Evolutionary conservation across 1,139 yeast species (phyloP).

Genomic region (Suhomyces yuchorum): DNA sequence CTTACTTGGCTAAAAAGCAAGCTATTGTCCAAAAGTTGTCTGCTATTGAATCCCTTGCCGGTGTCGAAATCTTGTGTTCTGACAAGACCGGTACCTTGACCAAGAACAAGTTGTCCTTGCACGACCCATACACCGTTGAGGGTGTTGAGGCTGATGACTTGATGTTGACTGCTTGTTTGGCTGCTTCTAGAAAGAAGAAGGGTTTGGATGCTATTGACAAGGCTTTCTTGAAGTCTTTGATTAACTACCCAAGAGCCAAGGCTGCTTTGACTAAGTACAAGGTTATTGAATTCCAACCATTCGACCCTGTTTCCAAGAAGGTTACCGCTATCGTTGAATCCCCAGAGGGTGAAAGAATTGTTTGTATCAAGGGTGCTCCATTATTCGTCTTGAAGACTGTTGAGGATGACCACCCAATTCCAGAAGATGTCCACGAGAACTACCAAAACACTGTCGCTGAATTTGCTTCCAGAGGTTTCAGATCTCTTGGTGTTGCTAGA

Average conservation of each 20-base stretch:
- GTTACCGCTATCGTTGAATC: slow-evolving; percentile 94
- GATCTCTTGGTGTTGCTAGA: slow-evolving; percentile 98
- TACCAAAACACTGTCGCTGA: slow-evolving; percentile 97
- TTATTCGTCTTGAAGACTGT: slow-evolving; percentile 92
- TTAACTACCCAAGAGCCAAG: slow-evolving; percentile 87
- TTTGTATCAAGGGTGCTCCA: slow-evolving; percentile 99
- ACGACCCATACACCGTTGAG: slow-evolving; percentile 98
- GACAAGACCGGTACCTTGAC: slow-evolving; percentile 99
- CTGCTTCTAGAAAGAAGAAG: slow-evolving; percentile 98
- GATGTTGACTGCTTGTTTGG: slow-evolving; percentile 97
- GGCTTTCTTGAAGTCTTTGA: slow-evolving; percentile 93
- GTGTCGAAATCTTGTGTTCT: slow-evolving; percentile 98
- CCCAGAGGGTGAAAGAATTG: slow-evolving; percentile 94
- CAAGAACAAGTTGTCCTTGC: slow-evolving; percentile 93
- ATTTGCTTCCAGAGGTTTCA: slow-evolving; percentile 97
- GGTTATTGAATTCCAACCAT: slow-evolving; percentile 94
- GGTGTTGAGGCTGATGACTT: slow-evolving; percentile 98
- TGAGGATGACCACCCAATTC: slow-evolving; percentile 94
- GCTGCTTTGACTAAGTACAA: slow-evolving; percentile 94
- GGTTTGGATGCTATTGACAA: slow-evolving; percentile 98
- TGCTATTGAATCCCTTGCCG: slow-evolving; percentile 98
- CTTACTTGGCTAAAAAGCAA: slow-evolving; percentile 97
- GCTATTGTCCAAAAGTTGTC: slow-evolving; percentile 98
- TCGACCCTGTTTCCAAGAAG: slow-evolving; percentile 97
- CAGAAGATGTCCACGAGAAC: slow-evolving; percentile 92